phyloP scores from a whole-genome alignment of 208 protist species.

The Tritrichomonas foetus region DNA sequence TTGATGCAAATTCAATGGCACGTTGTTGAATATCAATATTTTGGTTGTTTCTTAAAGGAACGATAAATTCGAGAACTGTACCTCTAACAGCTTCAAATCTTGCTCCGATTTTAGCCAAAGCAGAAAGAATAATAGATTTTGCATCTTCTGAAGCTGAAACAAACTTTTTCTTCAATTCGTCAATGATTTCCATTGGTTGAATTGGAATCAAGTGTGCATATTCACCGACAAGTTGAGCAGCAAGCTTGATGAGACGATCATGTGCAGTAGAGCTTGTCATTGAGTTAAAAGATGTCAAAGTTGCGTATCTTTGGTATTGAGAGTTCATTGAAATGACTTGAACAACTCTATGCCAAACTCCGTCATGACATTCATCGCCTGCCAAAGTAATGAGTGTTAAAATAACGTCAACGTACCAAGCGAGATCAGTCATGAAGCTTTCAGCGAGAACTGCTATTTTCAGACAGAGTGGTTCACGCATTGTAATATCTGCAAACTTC shows the following conservation, averaged over 20 bases:
- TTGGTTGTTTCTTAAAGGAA: conserved; percentile 50
- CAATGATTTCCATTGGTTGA: neutral
- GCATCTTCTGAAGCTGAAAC: conserved; percentile 54
- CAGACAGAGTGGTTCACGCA: conserved; percentile 83
- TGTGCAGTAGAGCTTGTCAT: conserved; percentile 88
- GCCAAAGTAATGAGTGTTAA: conserved; percentile 81
- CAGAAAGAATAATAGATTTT: conserved; percentile 76
- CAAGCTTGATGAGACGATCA: conserved; percentile 64
- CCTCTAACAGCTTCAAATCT: conserved; percentile 61
- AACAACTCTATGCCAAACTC: conserved; percentile 74
- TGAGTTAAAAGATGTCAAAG: conserved; percentile 67
- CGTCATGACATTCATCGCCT: conserved; percentile 83
- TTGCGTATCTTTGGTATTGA: conserved; percentile 86
- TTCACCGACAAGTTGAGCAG: conserved; percentile 72
- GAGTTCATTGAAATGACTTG: conserved; percentile 89
- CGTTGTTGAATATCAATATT: conserved; percentile 92
- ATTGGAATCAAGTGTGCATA: neutral
- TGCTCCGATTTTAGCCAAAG: conserved; percentile 87
- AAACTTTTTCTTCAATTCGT: conserved; percentile 40
- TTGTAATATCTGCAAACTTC: conserved; percentile 67
- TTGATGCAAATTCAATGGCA: conserved; percentile 79
- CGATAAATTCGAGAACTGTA: conserved; percentile 33
- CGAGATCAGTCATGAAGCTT: conserved; percentile 76
- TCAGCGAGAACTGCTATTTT: conserved; percentile 89
- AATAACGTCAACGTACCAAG: conserved; percentile 90